Conservation (phyloP, 2,329 filamentous ascomycete genomes). For the Chaetothyriales sp. region DNA sequence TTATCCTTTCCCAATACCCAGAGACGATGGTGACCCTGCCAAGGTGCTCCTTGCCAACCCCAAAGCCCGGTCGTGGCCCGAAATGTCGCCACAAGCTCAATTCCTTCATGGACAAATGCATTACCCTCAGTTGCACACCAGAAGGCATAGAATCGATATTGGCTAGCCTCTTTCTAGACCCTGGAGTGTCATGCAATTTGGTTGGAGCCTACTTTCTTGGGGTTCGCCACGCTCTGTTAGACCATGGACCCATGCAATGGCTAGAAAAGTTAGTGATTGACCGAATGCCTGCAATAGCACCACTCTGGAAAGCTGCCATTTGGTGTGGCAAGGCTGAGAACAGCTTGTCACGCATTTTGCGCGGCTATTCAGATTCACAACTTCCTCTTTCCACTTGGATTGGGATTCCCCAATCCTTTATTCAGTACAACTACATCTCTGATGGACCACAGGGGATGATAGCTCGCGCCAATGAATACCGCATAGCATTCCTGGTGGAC, state of each 20-base stretch:
- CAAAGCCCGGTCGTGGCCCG: neutral
- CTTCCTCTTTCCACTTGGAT: constrained; percentile 12
- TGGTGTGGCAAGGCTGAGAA: constrained; percentile 2
- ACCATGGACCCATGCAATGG: constrained; percentile 1
- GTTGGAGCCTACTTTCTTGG: constrained; percentile 12
- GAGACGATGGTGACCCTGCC: neutral
- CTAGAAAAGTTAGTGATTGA: constrained; percentile 3
- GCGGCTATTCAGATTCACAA: constrained; percentile 5
- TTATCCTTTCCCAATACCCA: constrained; percentile 1
- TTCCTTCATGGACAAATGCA: constrained; percentile 12
- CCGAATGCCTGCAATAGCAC: constrained; percentile 2
- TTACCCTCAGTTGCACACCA: constrained; percentile 13
- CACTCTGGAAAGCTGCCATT: constrained; percentile 7
- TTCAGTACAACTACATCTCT: constrained; percentile 11
- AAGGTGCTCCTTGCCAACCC: constrained; percentile 2
- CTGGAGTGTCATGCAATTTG: constrained; percentile 16
- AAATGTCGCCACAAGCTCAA: constrained; percentile 5
- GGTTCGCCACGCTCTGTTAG: constrained; percentile 10
- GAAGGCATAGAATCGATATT: constrained; percentile 16
- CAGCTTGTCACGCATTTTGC: constrained; percentile 1
- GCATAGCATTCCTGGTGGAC: constrained; percentile 7
- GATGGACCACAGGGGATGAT: constrained; percentile 1
- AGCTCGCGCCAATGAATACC: constrained; percentile 8
- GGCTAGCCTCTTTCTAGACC: constrained; percentile 17
- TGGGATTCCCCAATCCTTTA: constrained; percentile 12